Evolutionary conservation across 2,329 filamentous ascomycete species (phyloP), one percentile per base, ranked within the genome.

Genomic region (Pseudogymnoascus sp.): DNA sequence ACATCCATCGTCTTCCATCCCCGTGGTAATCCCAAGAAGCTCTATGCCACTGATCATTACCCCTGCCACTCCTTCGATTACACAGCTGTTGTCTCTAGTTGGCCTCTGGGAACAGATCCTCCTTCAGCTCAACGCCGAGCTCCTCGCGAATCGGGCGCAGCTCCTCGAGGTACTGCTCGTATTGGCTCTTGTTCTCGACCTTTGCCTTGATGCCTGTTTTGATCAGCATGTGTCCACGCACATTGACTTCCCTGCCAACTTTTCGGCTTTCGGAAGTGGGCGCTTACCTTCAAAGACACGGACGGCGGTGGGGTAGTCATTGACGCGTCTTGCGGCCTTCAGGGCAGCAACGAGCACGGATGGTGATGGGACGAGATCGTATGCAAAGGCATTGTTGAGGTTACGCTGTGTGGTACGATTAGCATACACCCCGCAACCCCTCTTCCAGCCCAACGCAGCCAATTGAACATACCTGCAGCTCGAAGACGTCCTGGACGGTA

Each of bases 321-420:
- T 97, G 76, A 99, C 95, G 78, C 95, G 86, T 78, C 95, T 86
- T 71, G 95, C 95, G 72, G 95, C 95, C 80, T 89, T 92, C 73
- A 99, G 86, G 68, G 95, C 95, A 73, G 95, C 93, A 73, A 86
- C 86, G 78, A 97, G 85, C 76, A 99, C 95, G 71, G 90, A 86
- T 68, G 93, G 87, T 50, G 93, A 95, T 74, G 96, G 95, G 70
- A 99, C 95, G 74, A 99, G 89, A 87, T 99, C 95, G 88, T 99
- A 99, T 76, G 95, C 95, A 81, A 99, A 99, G 77, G 92, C 93
- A 82, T 99, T 99, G 88, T 99, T 99, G 75, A 96, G 84, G 83
- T 96, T 96, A 79, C 92, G 90, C 85, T 92, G 75, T 42, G 68
- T 68, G 63, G 62, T 66, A 71, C 62, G 64, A 70, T 69, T 63